These are phyloP conservation scores for Vitis hybrid DNA, from an alignment of 177 flowering plant genomes.

Conservation along the genomic window DNA sequence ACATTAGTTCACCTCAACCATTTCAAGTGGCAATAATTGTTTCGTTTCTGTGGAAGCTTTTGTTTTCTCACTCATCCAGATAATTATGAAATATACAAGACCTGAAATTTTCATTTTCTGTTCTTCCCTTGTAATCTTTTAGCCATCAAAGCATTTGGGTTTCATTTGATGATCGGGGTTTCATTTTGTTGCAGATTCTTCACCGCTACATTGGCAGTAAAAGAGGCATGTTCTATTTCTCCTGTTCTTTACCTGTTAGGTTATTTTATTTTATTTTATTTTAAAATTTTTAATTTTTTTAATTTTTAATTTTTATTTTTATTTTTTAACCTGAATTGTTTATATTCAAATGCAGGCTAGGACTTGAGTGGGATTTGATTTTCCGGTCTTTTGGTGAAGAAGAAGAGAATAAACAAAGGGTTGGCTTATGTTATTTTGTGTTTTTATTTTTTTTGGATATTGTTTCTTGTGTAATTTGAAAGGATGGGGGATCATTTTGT, in stretches of 20 bases:
- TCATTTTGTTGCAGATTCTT: background rate
- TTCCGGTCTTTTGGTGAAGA: slow-evolving; percentile 2
- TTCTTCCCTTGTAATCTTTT: background rate
- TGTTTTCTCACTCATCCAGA: background rate
- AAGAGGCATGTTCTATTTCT: background rate
- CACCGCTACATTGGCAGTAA: background rate
- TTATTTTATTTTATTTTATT: background rate
- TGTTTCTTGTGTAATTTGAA: background rate
- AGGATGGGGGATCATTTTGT: slow-evolving; percentile 48
- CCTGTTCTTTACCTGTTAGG: too few relatives aligned
- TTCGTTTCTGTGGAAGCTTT: background rate
- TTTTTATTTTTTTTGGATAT: background rate
- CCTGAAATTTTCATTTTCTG: background rate
- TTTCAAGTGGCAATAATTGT: background rate
- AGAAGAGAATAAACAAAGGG: background rate
- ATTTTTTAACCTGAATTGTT: background rate
- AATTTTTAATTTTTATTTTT: background rate
- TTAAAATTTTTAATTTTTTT: background rate
- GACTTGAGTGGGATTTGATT: background rate
- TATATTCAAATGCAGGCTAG: slow-evolving; percentile 2
- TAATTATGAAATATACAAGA: background rate
- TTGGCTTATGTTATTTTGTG: background rate
- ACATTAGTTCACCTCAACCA: background rate
- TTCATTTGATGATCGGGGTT: background rate
- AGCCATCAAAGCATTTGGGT: too few relatives aligned